A percentile compares a stretch with the other conserved stretches of the same genome.
Evolutionary conservation across 169 alveolate genomes (phyloP).

Genomic region (Plasmodium knowlesi): DNA sequence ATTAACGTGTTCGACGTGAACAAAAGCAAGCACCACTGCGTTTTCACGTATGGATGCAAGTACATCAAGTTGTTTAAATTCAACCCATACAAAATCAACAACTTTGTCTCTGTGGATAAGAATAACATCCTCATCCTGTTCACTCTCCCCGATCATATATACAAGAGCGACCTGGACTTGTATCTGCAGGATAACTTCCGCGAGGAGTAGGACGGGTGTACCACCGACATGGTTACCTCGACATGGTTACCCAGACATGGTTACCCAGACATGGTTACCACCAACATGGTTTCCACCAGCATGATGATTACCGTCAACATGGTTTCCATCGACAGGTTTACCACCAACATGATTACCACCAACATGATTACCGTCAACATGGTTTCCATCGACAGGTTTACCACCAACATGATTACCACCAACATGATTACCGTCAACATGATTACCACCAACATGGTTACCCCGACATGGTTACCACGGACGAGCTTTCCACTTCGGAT

Average conservation of each 20-base stretch:
- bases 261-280: too few species aligned
- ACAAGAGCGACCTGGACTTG: constrained; percentile 51
- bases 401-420: too few species aligned
- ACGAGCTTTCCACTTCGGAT: too few species aligned
- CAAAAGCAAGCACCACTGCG: constrained; percentile 55
- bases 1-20: constrained; percentile 40
- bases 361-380: too few species aligned
- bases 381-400: too few species aligned
- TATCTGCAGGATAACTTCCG: constrained; percentile 19
- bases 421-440: too few species aligned
- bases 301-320: too few species aligned
- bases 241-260: too few species aligned
- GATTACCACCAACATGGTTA: not conserved
- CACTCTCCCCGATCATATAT: constrained; percentile 57
- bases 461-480: not conserved
- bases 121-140: constrained; percentile 35
- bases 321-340: too few species aligned
- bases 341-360: too few species aligned
- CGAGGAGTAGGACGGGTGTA: constrained; percentile 20
- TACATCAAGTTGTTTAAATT: constrained; percentile 31
- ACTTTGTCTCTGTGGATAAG: constrained; percentile 47
- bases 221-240: too few species aligned
- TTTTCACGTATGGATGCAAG: constrained; percentile 49
- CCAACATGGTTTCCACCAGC: too few species aligned
- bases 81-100: constrained; percentile 50